These are phyloP conservation scores for Saccharomyces cerevisiae DNA, from an alignment of 805 yeast genomes.

Conservation along the genomic window DNA sequence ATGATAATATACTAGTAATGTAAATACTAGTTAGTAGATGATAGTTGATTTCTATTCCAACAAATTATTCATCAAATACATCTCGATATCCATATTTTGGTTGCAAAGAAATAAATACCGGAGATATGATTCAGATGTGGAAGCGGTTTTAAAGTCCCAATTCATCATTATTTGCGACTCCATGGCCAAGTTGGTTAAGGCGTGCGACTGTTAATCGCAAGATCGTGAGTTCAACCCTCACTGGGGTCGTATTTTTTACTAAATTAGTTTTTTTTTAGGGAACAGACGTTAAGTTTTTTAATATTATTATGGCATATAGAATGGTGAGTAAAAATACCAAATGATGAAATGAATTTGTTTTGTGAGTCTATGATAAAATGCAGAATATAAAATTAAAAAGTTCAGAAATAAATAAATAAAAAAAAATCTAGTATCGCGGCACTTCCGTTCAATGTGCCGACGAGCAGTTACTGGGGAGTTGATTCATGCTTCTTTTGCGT, in stretches of 20 bases:
- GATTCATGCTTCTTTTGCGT: neutral
- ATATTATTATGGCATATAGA: too few species aligned
- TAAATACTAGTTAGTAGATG: too few species aligned
- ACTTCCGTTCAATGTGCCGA: neutral
- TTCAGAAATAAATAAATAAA: neutral
- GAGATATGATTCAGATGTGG: too few species aligned
- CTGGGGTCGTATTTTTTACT: constrained; percentile 37
- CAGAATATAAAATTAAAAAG: neutral
- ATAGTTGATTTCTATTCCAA: too few species aligned
- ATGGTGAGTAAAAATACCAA: too few species aligned
- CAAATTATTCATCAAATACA: too few species aligned
- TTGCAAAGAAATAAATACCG: neutral
- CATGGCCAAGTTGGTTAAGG: constrained; percentile 39
- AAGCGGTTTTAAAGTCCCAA: too few species aligned
- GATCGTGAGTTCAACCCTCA: constrained; percentile 51
- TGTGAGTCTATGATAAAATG: neutral
- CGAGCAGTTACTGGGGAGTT: neutral
- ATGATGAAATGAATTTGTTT: neutral
- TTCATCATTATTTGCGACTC: constrained; percentile 5
- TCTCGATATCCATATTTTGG: too few species aligned
- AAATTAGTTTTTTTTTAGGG: neutral
- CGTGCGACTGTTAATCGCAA: constrained; percentile 53
- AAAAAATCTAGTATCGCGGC: neutral
- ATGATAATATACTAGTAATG: too few species aligned
- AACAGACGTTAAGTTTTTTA: too few species aligned